A percentile compares a stretch with the other conserved stretches of the same genome.
phyloP scores from a whole-genome alignment of 1,284 basidiomycete genomes.

The Phellinidium pouzarii region DNA sequence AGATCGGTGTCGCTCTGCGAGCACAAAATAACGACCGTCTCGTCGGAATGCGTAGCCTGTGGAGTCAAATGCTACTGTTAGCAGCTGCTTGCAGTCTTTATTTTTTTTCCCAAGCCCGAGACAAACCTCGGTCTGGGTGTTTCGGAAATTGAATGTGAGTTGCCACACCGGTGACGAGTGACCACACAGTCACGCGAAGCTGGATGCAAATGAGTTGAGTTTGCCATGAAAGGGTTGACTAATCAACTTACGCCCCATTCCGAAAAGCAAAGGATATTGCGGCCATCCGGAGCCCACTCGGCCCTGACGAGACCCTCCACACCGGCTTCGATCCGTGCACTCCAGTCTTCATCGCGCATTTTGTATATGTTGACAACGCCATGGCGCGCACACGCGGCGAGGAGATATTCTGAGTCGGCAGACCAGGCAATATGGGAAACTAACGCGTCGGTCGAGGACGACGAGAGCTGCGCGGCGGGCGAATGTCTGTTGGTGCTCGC shows the following conservation, averaged over 20 bases:
- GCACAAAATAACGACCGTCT: conserved; percentile 73
- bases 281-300: conserved; percentile 81
- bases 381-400: conserved; percentile 62
- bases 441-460: conserved; percentile 24
- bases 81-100: not conserved
- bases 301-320: conserved; percentile 78
- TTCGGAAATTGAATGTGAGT: conserved; percentile 76
- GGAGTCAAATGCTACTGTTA: too few species aligned
- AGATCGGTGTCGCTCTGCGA: conserved; percentile 80
- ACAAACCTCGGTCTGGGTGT: conserved; percentile 65
- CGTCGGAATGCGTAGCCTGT: conserved; percentile 72
- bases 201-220: conserved; percentile 28
- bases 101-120: not conserved
- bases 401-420: conserved; percentile 72
- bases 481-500: conserved; percentile 25
- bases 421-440: conserved; percentile 81
- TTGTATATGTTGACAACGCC: conserved; percentile 68
- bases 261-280: conserved; percentile 78
- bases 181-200: conserved; percentile 79
- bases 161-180: conserved; percentile 58
- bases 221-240: not conserved
- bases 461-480: conserved; percentile 9
- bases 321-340: conserved; percentile 64
- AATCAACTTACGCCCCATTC: conserved; percentile 72
- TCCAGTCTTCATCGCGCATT: conserved; percentile 68